These are phyloP conservation scores for Peterozyma toletana DNA, from an alignment of 805 yeast genomes.

Conservation along the genomic window DNA sequence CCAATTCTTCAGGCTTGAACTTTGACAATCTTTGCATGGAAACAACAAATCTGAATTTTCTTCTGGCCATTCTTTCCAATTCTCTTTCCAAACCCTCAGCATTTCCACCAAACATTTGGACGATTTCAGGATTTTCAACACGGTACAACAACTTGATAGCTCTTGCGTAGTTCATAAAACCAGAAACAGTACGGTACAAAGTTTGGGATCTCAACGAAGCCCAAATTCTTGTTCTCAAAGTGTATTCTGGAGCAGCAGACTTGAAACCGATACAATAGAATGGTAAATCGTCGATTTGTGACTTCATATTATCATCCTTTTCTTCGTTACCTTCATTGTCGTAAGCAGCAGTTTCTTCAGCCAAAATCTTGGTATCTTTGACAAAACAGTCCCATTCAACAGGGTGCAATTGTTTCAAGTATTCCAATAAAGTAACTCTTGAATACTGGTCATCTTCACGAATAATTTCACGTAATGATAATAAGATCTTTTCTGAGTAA, in stretches of 20 bases:
- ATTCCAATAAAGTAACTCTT: slow-evolving; percentile 88
- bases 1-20: slow-evolving; percentile 68
- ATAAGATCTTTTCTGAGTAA: slow-evolving; percentile 87
- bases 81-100: slow-evolving; percentile 95
- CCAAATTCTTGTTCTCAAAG: slow-evolving; percentile 96
- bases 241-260: slow-evolving; percentile 95
- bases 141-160: slow-evolving; percentile 90
- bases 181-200: slow-evolving; percentile 92
- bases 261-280: slow-evolving; percentile 96
- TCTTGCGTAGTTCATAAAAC: slow-evolving; percentile 97
- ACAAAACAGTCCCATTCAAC: slow-evolving; percentile 98
- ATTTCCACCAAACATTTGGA: slow-evolving; percentile 97
- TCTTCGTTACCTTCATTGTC: slow-evolving; percentile 50
- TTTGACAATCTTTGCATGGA: slow-evolving; percentile 80
- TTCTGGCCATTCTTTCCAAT: slow-evolving; percentile 80
- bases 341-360: slow-evolving; percentile 86
- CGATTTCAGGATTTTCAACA: slow-evolving; percentile 92
- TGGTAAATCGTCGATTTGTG: slow-evolving; percentile 86
- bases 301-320: slow-evolving; percentile 64
- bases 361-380: slow-evolving; percentile 89
- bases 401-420: slow-evolving; percentile 91
- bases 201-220: slow-evolving; percentile 97
- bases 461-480: slow-evolving; percentile 92
- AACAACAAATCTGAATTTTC: slow-evolving; percentile 75
- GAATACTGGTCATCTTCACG: slow-evolving; percentile 97